Evolutionary conservation across 345 rosid genomes (phyloP), one percentile per base, ranked within the genome.

Genomic region (Mercurialis annua): DNA sequence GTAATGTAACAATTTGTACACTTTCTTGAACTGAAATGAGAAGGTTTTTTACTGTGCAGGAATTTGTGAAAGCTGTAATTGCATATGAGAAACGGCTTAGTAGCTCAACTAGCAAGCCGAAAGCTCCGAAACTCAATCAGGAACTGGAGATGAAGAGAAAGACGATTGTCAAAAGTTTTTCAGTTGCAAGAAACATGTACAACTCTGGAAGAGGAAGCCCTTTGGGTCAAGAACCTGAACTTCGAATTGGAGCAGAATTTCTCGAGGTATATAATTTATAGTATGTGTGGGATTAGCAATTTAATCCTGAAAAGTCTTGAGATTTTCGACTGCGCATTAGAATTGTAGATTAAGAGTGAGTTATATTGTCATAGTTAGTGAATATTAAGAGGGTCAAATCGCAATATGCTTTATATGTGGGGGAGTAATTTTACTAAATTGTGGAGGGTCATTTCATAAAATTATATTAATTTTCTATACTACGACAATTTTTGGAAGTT

Each of bases 41-140:
- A 23, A 60, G 47, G 24, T 10, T n/a, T 10, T 14, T 10, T 47
- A 54, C 5, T 55, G n/a, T 43, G 59, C 21, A 75, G 78, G 74
- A 69, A 65, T 75, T 75, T 42, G 78, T 60, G 44, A 70, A 70
- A 42, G 78, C 78, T 15, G 78, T 70, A 43, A 70, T 75, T 42
- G 71, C 70, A 9, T 70, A 69, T 49, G 42, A 65, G 71, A 75
- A 70, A 50, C 69, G 48, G 74, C 62, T 75, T 18, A 70, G 46
- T 60, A 7, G 64, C 31, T 62, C 69, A 27, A 38, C 67, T 47
- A 18, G 57, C 18, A 23, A 59, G 18, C 67, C 58, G 30, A 53
- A 50, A 63, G 52, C 71, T 34, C 66, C 71, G 18, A 65, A 53
- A 65, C 71, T 75, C 9, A 61, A 75, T 24, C 46, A 54, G 34